Evolutionary conservation across 495 filamentous ascomycete genomes (phyloP), one percentile per base, ranked within the genome.

Genomic region (Daldinia grandis): DNA sequence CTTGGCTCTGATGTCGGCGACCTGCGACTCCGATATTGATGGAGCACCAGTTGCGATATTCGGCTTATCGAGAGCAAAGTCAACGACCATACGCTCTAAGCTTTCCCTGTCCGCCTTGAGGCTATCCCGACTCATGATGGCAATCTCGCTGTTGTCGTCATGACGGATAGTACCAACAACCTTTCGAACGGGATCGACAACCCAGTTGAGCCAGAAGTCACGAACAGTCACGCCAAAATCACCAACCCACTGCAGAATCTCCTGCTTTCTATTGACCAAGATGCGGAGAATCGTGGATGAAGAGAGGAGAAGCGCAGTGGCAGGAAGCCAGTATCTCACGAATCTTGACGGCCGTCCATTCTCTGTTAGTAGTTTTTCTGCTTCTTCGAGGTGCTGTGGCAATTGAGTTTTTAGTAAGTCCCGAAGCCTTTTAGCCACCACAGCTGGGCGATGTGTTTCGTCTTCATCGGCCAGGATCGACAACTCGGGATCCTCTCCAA

Each of bases 161-260:
- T 98, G 95, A 12, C 94, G 87, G 73, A 99, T 98, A 0, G 95
- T 99, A 12, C 90, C 88, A 68, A 99, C 86, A 14, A 99, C 84
- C 78, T 94, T 93, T 66, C 87, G 87, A 3, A 88, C 81, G 0
- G 95, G 95, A 17, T 94, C 90, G 19, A 99, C 80, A 15, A 99
- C 92, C 95, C 95, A 99, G 77, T 99, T 99, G 50, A 86, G 80
- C 90, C 93, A 97, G 74, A 99, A 99, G 76, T 97, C 95, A 51
- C 92, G 81, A 0, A 89, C 81, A 4, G 95, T 99, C 0, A 81
- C 74, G 8, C 92, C 93, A 21, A 97, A 79, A 64, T 94, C 88
- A 1, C 82, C 78, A 37, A 96, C 82, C 95, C 93, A 97, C 42
- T 84, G 81, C 24, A 90, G 62, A 19, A 99, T 87, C 53, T 92